Percentiles rank a stretch among this genome's conserved stretches.
Evolutionary conservation across 129 eudicot genomes (phyloP).

Genomic region (Solidago caesia): DNA sequence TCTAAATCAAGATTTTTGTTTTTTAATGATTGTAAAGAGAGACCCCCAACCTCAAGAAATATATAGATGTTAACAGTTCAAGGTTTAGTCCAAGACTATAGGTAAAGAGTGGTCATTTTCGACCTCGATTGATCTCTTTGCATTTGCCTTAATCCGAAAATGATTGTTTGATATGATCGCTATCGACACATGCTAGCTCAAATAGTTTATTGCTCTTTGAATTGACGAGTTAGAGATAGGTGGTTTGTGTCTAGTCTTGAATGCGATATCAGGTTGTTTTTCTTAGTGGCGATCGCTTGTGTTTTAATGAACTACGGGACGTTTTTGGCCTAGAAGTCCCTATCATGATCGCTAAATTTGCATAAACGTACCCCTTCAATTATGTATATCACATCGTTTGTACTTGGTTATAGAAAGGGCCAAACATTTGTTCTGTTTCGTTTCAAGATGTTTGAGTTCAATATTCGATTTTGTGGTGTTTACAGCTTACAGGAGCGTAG

Average conservation of each 20-base stretch:
- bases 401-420: background rate
- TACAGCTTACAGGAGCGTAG: background rate
- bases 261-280: background rate
- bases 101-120: slow-evolving; percentile 24
- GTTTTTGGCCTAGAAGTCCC: background rate
- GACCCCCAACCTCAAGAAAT: slow-evolving; percentile 15
- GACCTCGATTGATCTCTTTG: background rate
- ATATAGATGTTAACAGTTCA: slow-evolving; percentile 14
- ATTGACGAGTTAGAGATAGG: slow-evolving; percentile 1
- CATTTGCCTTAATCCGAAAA: slow-evolving; percentile 7
- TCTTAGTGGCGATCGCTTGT: background rate
- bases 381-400: background rate
- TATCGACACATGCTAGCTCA: background rate
- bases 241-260: background rate
- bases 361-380: background rate
- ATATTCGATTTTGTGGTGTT: background rate
- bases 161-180: background rate
- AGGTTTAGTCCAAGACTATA: slow-evolving; percentile 3
- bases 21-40: slow-evolving; percentile 29
- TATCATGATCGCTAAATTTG: background rate
- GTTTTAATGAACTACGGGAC: background rate
- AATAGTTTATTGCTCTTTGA: background rate
- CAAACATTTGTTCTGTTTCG: background rate
- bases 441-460: background rate
- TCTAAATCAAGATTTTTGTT: slow-evolving; percentile 38